phyloP scores from a whole-genome alignment of 2,329 filamentous ascomycete genomes.

The Colletotrichum tabaci region DNA sequence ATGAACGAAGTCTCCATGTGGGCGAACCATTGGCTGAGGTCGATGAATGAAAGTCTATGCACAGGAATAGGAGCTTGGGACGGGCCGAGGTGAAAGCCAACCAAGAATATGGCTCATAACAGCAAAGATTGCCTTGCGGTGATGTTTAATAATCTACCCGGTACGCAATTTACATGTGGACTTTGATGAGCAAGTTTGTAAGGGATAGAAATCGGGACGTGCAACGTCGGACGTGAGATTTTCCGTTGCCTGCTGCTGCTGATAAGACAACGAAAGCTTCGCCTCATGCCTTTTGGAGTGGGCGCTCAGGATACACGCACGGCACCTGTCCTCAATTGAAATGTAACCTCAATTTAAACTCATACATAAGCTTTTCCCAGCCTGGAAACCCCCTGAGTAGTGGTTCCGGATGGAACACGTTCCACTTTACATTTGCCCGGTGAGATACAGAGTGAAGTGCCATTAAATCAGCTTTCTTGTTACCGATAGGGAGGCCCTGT shows the following conservation, averaged over 20 bases:
- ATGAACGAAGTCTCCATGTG: not conserved
- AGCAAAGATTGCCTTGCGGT: not conserved
- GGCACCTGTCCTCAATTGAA: not conserved
- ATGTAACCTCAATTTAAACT: not conserved
- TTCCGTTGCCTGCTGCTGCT: not conserved
- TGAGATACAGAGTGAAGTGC: too few species aligned
- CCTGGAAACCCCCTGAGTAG: not conserved
- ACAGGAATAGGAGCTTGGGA: not conserved
- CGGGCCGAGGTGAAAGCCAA: not conserved
- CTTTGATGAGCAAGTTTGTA: not conserved
- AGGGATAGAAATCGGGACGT: not conserved
- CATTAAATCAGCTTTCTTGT: too few species aligned
- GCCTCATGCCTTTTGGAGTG: not conserved
- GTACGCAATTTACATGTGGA: too few species aligned
- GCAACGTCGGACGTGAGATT: not conserved
- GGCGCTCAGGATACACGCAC: not conserved
- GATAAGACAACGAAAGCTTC: not conserved
- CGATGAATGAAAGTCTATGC: not conserved
- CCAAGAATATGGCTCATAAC: accelerated
- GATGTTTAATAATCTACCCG: not conserved
- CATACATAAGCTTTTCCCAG: not conserved
- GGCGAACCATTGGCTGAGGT: not conserved
- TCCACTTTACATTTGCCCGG: not conserved
- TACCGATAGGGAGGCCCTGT: too few species aligned
- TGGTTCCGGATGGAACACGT: not conserved